Evolutionary conservation across 208 protist genomes (phyloP), one percentile per base, ranked within the genome.

Genomic region (Acanthamoeba royreba): DNA sequence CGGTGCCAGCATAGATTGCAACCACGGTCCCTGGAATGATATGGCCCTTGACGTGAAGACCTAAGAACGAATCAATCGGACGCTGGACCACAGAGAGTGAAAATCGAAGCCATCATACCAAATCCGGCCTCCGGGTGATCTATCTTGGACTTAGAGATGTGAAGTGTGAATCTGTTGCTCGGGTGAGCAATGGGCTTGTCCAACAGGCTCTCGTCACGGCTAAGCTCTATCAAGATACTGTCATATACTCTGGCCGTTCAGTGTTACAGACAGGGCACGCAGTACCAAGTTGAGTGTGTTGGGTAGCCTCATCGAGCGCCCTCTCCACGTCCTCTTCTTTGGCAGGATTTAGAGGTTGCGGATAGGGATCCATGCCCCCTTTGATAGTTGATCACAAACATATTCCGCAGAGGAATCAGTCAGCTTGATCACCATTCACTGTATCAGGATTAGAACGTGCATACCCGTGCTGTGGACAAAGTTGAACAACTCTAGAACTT

Each of bases 111-210:
- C n/a, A n/a, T n/a, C n/a, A n/a, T n/a, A 81, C 93, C 93, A 61
- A 92, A 94, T 9, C 93, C 93, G 25, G 93, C 93, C 15, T 94
- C 81, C 4, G 61, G 40, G 61, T 94, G 93, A n/a, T 79, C 79
- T 1, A 94, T 28, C 0, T 11, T 5, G 0, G 92, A 94, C n/a
- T 7, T 1, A 22, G 33, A 52, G 17, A 94, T 31, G 4, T 35
- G 35, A 5, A 94, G 35, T 33, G 19, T 94, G 61, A 94, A 94
- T 1, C 47, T 53, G 15, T 74, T 66, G 42, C 63, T 33, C n/a
- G 92, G 92, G 90, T 94, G 92, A 0, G 77, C 0, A 9, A 94
- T 47, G 11, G 4, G 13, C 15, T 33, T 28, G 9, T 86, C 92
- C 38, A 85, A 2, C 25, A 49, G 45, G 19, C 40, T 7, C 0